Evolutionary conservation across 1,139 yeast genomes (phyloP).

Genomic region (Debaryomyces fabryi): DNA sequence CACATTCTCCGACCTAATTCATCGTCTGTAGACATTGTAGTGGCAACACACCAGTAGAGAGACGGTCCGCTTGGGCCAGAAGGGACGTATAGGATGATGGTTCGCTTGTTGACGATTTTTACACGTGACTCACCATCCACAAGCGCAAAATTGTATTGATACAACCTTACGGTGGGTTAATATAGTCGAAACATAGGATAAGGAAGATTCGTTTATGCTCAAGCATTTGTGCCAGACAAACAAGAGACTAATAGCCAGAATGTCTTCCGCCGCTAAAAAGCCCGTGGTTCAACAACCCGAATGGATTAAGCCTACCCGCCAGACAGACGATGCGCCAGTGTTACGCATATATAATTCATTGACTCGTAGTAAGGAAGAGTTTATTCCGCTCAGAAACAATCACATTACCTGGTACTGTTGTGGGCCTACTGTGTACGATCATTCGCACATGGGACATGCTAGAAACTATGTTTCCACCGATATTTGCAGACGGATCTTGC

Average conservation of each 20-base stretch:
- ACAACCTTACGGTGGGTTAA: background rate
- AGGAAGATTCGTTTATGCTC: slow-evolving; percentile 10
- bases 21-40: background rate
- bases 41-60: background rate
- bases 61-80: no score
- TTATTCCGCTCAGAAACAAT: slow-evolving; percentile 62
- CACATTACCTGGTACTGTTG: slow-evolving; percentile 94
- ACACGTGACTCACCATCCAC: background rate
- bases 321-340: slow-evolving; percentile 19
- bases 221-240: slow-evolving; percentile 6
- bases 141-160: background rate
- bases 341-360: slow-evolving; percentile 69
- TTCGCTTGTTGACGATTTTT: background rate
- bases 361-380: slow-evolving; percentile 78
- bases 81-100: background rate
- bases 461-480: slow-evolving; percentile 94
- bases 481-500: slow-evolving; percentile 83
- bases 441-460: slow-evolving; percentile 99
- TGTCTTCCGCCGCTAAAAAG: slow-evolving; percentile 30
- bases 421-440: slow-evolving; percentile 98
- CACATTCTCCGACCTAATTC: background rate
- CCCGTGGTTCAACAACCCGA: slow-evolving; percentile 39
- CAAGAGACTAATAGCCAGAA: slow-evolving; percentile 16
- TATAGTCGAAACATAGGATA: background rate
- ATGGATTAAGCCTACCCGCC: slow-evolving; percentile 36